phyloP scores from a whole-genome alignment of 371 early-diverging fungal genomes.

The Mucor plumbeus region DNA sequence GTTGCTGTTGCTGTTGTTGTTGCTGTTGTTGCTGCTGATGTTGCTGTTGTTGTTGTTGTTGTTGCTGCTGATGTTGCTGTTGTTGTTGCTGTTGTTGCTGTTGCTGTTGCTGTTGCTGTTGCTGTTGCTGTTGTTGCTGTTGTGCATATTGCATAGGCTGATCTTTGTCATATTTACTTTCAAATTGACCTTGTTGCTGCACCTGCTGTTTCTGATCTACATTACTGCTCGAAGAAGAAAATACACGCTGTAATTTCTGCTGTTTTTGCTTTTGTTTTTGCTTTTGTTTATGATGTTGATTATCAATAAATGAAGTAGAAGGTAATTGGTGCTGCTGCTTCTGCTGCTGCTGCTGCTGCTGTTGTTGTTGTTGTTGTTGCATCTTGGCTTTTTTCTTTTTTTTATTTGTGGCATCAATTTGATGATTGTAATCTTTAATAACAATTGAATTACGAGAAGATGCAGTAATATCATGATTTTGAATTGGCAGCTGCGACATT shows the following conservation, averaged over 20 bases:
- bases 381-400: conserved; percentile 10
- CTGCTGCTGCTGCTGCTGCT: neutral
- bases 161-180: neutral
- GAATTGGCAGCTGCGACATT: too few species aligned
- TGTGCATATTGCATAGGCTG: conserved; percentile 1
- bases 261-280: neutral
- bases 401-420: neutral
- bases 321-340: neutral
- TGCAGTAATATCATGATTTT: neutral
- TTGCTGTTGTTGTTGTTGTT: neutral
- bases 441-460: conserved; percentile 4
- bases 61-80: neutral
- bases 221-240: neutral
- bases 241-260: conserved; percentile 7
- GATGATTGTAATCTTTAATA: conserved; percentile 7
- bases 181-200: neutral
- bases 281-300: conserved; percentile 1
- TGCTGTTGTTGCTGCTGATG: neutral
- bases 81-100: neutral
- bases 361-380: neutral
- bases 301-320: neutral
- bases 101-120: neutral
- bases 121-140: neutral
- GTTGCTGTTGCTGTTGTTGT: neutral
- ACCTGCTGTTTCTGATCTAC: neutral